A percentile compares a stretch with the other conserved stretches of the same genome.
phyloP scores from a whole-genome alignment of 2,329 filamentous ascomycete species.

The Berkeleyomyces basicola region DNA sequence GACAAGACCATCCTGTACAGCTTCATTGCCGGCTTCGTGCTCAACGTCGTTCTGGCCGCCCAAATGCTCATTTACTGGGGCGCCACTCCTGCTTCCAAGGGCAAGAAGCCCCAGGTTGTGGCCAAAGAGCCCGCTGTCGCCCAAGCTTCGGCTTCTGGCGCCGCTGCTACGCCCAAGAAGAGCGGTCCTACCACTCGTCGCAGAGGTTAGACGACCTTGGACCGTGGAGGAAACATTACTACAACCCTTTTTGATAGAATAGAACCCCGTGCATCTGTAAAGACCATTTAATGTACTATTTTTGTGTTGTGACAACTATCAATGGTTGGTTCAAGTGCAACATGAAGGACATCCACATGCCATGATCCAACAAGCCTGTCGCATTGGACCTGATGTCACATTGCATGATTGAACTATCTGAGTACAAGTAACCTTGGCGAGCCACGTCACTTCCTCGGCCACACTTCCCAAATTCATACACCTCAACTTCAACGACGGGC shows the following conservation, averaged over 20 bases:
- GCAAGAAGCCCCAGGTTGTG: slow-evolving; percentile 19
- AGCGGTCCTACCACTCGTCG: slow-evolving; percentile 27
- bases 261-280: not conserved
- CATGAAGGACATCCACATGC: slow-evolving; percentile 1
- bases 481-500: too few relatives aligned
- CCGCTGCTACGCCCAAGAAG: slow-evolving; percentile 23
- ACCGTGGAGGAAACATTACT: not conserved
- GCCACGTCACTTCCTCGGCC: too few relatives aligned
- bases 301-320: not conserved
- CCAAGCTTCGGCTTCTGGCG: slow-evolving; percentile 18
- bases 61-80: slow-evolving; percentile 99
- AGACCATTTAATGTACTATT: not conserved
- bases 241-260: not conserved
- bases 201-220: slow-evolving; percentile 21
- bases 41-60: slow-evolving; percentile 70
- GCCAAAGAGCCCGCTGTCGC: slow-evolving; percentile 13
- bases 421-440: too few relatives aligned
- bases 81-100: slow-evolving; percentile 28
- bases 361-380: not conserved
- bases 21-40: slow-evolving; percentile 76
- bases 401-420: too few relatives aligned
- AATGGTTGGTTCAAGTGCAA: too few relatives aligned
- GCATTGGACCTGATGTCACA: too few relatives aligned
- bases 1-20: slow-evolving; percentile 93
- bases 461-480: too few relatives aligned